Evolutionary conservation across 139 green algal genomes (phyloP).

Genomic region (Astrephomene gubernaculifera): DNA sequence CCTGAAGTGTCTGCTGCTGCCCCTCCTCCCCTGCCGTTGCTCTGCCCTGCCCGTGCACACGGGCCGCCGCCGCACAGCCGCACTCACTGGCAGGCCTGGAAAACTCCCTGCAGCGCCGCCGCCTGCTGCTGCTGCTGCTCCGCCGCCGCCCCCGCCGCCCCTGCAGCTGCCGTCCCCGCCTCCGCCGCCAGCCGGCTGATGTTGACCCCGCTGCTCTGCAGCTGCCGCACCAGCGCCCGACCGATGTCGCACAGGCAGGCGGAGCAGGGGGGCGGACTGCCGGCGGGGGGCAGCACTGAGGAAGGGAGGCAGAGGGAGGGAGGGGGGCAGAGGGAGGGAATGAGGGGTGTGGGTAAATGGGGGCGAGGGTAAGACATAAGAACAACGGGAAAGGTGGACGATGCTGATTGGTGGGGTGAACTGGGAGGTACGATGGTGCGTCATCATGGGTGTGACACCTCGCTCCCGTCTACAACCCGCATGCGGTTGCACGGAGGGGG

Average conservation of each 20-base stretch:
- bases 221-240: background rate
- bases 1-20: background rate
- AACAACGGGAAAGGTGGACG: too few relatives aligned
- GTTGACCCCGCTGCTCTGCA: background rate
- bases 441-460: too few relatives aligned
- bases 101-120: conserved; percentile 4
- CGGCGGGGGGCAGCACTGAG: background rate
- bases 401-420: too few relatives aligned
- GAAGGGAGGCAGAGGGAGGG: too few relatives aligned
- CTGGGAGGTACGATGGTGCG: too few relatives aligned
- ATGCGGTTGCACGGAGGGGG: too few relatives aligned
- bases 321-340: background rate
- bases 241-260: conserved; percentile 40
- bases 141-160: too few relatives aligned
- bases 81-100: conserved; percentile 40
- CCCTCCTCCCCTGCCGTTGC: background rate
- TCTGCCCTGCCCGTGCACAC: background rate
- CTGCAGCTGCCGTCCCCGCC: too few relatives aligned
- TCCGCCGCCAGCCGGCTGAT: background rate
- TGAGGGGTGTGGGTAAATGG: too few relatives aligned
- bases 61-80: background rate
- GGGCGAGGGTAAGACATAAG: too few relatives aligned
- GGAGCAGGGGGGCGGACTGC: conserved; percentile 6
- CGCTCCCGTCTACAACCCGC: too few relatives aligned
- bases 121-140: background rate